Conservation (phyloP, 2,329 filamentous ascomycete genomes). For the Colletotrichum coccodes region DNA sequence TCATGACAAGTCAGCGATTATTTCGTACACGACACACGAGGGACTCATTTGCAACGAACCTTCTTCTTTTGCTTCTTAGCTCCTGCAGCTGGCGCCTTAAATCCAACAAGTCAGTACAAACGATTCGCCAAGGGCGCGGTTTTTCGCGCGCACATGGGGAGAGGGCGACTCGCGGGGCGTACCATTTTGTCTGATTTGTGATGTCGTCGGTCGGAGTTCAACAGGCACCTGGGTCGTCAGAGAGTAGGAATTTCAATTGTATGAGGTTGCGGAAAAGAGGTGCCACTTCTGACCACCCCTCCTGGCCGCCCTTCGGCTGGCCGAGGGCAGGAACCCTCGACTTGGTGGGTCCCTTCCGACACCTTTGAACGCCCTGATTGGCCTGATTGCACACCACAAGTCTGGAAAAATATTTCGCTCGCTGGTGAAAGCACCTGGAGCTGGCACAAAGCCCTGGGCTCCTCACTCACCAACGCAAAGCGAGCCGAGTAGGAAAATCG, state of each 20-base stretch:
- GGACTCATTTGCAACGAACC: conserved; percentile 24
- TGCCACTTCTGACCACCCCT: conserved; percentile 26
- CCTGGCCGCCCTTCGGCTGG: conserved; percentile 23
- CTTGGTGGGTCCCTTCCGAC: conserved; percentile 40
- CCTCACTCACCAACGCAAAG: conserved; percentile 4
- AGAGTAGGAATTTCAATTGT: conserved; percentile 26
- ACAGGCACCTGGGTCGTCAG: conserved; percentile 29
- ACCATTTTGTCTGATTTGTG: conserved; percentile 34
- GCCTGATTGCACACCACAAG: conserved; percentile 45
- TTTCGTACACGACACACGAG: background rate
- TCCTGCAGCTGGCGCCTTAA: conserved; percentile 55
- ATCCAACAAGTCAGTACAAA: conserved; percentile 21
- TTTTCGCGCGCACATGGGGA: background rate
- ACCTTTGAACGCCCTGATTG: conserved; percentile 47
- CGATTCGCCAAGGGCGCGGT: background rate
- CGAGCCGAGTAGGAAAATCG: conserved; percentile 27
- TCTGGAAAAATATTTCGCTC: conserved; percentile 42
- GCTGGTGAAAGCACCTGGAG: conserved; percentile 14
- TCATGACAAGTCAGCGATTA: conserved; percentile 22
- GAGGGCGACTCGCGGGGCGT: conserved; percentile 10
- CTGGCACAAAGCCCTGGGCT: conserved; percentile 7
- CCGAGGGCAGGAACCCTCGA: conserved; percentile 53
- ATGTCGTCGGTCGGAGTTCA: conserved; percentile 31
- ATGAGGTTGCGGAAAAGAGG: conserved; percentile 19
- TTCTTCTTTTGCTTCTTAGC: conserved; percentile 64